Conservation (phyloP, 1,284 basidiomycete genomes). For the Irpex rosettiformis region DNA sequence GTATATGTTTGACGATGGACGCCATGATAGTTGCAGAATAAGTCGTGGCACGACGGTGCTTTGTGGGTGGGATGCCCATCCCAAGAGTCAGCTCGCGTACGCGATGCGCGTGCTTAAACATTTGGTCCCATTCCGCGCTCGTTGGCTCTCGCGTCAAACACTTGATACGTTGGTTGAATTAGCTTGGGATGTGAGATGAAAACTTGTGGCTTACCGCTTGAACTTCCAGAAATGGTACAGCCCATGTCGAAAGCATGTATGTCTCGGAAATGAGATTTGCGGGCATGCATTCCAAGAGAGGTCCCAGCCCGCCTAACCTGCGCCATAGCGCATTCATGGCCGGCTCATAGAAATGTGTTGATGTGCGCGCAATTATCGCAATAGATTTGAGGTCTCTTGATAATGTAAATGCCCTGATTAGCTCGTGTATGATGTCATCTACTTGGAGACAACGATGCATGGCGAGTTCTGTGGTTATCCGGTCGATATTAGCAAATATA, state of each 20-base stretch:
- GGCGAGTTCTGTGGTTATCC: neutral
- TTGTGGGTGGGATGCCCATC: neutral
- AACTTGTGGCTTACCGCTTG: neutral
- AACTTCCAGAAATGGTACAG: neutral
- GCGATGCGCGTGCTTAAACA: slow-evolving; percentile 9
- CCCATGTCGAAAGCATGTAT: neutral
- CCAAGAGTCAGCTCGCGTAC: neutral
- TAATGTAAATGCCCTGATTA: neutral
- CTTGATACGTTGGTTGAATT: neutral
- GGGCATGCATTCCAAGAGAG: slow-evolving; percentile 4
- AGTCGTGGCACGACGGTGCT: neutral
- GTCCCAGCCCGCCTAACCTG: slow-evolving; percentile 46
- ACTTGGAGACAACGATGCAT: neutral
- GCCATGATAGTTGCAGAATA: neutral
- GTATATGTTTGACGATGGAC: neutral
- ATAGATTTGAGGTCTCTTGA: slow-evolving; percentile 25
- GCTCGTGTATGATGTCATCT: neutral
- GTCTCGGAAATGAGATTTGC: neutral
- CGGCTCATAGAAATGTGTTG: slow-evolving; percentile 53
- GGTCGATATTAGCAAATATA: neutral
- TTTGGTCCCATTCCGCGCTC: neutral
- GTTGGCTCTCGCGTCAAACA: slow-evolving; percentile 5
- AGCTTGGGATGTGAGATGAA: neutral
- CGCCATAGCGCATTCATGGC: slow-evolving; percentile 62
- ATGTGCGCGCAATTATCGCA: slow-evolving; percentile 62